Conservation (phyloP, 2,329 filamentous ascomycete genomes). For the Apiospora phragmitis region DNA sequence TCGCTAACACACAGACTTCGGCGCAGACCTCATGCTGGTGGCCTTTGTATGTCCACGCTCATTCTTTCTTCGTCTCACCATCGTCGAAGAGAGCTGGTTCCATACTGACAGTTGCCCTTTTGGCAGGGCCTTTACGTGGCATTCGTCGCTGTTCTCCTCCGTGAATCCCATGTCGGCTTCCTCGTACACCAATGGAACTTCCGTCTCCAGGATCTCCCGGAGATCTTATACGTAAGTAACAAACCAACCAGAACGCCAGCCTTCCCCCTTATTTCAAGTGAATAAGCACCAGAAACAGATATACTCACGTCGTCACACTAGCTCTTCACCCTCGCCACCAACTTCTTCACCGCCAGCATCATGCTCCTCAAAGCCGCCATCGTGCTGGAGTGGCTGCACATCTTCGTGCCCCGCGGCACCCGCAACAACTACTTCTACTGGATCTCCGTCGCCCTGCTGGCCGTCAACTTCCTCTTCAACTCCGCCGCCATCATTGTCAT, state of each 20-base stretch:
- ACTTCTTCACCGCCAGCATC: slow-evolving; percentile 34
- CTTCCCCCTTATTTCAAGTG: background rate
- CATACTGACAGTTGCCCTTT: background rate
- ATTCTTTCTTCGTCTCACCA: background rate
- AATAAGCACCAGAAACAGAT: no score
- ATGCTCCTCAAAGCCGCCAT: slow-evolving; percentile 41
- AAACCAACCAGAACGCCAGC: no score
- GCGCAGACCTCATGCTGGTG: background rate
- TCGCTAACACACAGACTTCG: no score
- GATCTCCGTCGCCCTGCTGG: slow-evolving; percentile 17
- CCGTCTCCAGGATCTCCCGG: slow-evolving; percentile 25
- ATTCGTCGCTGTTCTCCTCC: background rate
- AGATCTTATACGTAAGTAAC: slow-evolving; percentile 22
- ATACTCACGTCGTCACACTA: slow-evolving; percentile 17
- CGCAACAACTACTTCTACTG: slow-evolving; percentile 20
- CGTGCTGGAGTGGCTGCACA: slow-evolving; percentile 40
- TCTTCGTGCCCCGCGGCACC: slow-evolving; percentile 24
- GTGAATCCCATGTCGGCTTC: slow-evolving; percentile 28
- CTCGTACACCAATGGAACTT: slow-evolving; percentile 37
- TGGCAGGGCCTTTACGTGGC: background rate
- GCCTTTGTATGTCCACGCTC: background rate
- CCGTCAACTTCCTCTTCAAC: slow-evolving; percentile 19
- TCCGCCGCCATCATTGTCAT: slow-evolving; percentile 16
- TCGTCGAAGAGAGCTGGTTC: background rate
- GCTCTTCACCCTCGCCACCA: slow-evolving; percentile 30